These are phyloP conservation scores for Emmonsiellopsis sp. DNA, from an alignment of 2,329 filamentous ascomycete species.

Conservation along the genomic window DNA sequence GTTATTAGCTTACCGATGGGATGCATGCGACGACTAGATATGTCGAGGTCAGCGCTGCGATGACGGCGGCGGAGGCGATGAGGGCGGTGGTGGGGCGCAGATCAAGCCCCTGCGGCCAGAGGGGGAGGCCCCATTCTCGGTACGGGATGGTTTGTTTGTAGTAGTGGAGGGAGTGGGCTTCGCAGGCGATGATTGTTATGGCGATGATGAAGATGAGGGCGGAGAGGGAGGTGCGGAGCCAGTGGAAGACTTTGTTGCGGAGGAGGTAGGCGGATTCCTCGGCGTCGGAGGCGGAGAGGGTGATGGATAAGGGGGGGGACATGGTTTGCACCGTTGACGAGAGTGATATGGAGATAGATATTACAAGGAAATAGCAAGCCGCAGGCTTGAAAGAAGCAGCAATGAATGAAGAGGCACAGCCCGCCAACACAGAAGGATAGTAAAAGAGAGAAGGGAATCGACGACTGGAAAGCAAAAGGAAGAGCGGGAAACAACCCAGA, in stretches of 20 bases:
- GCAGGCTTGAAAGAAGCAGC: too few species aligned
- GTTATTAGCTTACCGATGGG: constrained; percentile 24
- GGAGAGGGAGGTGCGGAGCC: constrained; percentile 25
- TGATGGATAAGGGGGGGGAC: constrained; percentile 15
- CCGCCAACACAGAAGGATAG: too few species aligned
- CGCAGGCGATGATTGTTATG: constrained; percentile 25
- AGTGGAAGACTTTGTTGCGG: constrained; percentile 23
- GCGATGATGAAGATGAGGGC: constrained; percentile 20
- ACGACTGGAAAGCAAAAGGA: too few species aligned
- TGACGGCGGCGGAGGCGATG: constrained; percentile 27
- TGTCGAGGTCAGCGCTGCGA: constrained; percentile 22
- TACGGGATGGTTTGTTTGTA: constrained; percentile 30
- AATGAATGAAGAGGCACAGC: too few species aligned
- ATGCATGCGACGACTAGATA: constrained; percentile 25
- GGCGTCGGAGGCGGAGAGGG: constrained; percentile 25
- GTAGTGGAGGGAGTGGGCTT: constrained; percentile 29
- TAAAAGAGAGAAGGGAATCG: too few species aligned
- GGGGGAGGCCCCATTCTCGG: constrained; percentile 22
- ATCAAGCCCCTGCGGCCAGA: constrained; percentile 36
- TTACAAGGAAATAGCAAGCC: too few species aligned
- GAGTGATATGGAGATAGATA: too few species aligned
- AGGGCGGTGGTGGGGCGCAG: constrained; percentile 29
- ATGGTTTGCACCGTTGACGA: constrained; percentile 8
- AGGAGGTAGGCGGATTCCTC: constrained; percentile 28
- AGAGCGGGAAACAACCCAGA: too few species aligned